Evolutionary conservation across 495 filamentous ascomycete species (phyloP).

Genomic region (Penicillium cinerascens): DNA sequence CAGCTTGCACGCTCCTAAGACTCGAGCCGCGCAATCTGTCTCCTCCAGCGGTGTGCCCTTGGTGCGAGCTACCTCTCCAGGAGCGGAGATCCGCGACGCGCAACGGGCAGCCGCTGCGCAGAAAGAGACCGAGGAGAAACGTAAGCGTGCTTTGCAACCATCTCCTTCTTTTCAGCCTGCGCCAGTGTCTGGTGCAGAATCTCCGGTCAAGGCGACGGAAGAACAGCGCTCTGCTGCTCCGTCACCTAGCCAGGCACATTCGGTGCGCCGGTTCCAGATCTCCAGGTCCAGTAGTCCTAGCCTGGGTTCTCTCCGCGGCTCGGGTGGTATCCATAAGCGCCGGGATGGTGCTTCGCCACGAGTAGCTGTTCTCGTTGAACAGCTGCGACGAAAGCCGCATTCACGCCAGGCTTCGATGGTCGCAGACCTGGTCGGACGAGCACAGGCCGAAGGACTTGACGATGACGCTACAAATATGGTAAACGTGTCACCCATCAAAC

Average conservation of each 20-base stretch:
- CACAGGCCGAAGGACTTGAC: slow-evolving; percentile 1
- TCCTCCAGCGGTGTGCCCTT: slow-evolving; percentile 29
- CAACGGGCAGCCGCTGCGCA: slow-evolving; percentile 29
- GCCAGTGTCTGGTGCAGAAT: background rate
- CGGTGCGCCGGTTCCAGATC: slow-evolving; percentile 44
- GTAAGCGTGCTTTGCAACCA: slow-evolving; percentile 24
- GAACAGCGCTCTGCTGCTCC: background rate
- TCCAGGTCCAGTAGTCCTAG: slow-evolving; percentile 31
- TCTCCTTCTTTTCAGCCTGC: slow-evolving; percentile 6
- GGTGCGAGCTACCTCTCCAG: slow-evolving; percentile 44
- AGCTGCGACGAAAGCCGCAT: slow-evolving; percentile 35
- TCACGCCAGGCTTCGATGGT: slow-evolving; percentile 42
- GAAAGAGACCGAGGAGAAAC: slow-evolving; percentile 32
- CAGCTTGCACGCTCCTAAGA: slow-evolving; percentile 27
- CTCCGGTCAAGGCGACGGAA: background rate
- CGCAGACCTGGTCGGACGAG: slow-evolving; percentile 28
- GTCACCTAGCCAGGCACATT: slow-evolving; percentile 15
- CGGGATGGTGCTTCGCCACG: slow-evolving; percentile 24
- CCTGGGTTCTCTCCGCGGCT: slow-evolving; percentile 18
- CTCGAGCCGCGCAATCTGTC: slow-evolving; percentile 6
- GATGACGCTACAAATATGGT: background rate
- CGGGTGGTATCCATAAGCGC: slow-evolving; percentile 40
- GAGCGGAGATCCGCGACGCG: slow-evolving; percentile 43
- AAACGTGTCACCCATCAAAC: slow-evolving; percentile 9
- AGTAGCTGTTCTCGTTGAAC: slow-evolving; percentile 43